Evolutionary conservation across 306 rosid genomes (phyloP), one percentile per base, ranked within the genome.

Genomic region (Vicia sativa): DNA sequence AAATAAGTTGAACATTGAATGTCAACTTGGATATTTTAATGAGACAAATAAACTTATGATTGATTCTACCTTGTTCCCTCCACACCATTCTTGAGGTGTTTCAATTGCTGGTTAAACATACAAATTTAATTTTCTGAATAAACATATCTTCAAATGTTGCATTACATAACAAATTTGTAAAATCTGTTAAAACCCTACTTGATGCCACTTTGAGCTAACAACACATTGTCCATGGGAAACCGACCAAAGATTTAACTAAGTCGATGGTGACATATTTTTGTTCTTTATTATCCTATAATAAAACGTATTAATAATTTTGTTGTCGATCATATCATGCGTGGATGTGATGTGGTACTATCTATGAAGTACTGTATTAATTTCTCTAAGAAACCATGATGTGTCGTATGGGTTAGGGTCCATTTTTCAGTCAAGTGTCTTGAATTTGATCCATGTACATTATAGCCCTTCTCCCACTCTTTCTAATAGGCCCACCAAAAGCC

Each of bases 401-500:
- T 49, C 37, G 11, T 19, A 52, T 41, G 60, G 49, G 72, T 55
- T 39, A 13, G 31, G 39, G 67, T 65, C 73, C 73, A 56, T 65
- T 66, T 18, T 50, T 39, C 68, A 67, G 74, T 67, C 70, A 75
- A 59, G 63, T 48, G 34, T 67, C 19, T 48, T 67, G 34, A 45
- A 58, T 74, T 58, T 62, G 68, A 74, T 34, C 64, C 64, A 26
- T 6, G n/a, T 12, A 3, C 9, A 23, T 58, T 46, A 58, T 26
- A 7, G 45, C 44, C 46, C 56, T 58, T 53, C 37, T 41, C 4
- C 9, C 38, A 59, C 50, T 21, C 15, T 42, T n/a, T 38, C 41
- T 10, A 21, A 35, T 31, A 39, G 75, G 59, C 75, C 80, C 75
- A 76, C 80, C 75, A 68, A 61, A 68, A 62, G 58, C 65, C 58